phyloP scores from a whole-genome alignment of 768 basidiomycete species.

The Auriscalpium microsporum region DNA sequence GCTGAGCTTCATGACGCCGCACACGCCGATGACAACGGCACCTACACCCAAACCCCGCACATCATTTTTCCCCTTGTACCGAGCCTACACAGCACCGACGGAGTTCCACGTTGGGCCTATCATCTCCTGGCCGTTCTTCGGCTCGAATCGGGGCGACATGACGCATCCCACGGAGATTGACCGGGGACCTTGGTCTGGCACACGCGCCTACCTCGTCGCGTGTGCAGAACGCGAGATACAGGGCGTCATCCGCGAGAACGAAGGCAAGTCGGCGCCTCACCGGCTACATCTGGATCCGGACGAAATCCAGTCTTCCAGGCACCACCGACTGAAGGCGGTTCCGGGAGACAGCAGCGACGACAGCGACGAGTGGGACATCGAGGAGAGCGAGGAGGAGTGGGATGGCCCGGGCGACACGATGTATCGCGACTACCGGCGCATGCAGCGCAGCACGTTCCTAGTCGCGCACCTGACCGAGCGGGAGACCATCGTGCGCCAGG shows the following conservation, averaged over 20 bases:
- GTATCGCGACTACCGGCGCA: slow-evolving; percentile 78
- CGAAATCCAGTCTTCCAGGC: slow-evolving; percentile 61
- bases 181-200: slow-evolving; percentile 70
- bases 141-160: slow-evolving; percentile 70
- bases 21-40: slow-evolving; percentile 1
- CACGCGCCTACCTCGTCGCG: slow-evolving; percentile 51
- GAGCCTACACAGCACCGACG: slow-evolving; percentile 13
- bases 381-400: slow-evolving; percentile 75
- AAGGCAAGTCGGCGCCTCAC: slow-evolving; percentile 70
- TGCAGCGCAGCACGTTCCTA: slow-evolving; percentile 73
- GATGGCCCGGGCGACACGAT: slow-evolving; percentile 61
- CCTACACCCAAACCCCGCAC: neutral
- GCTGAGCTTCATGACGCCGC: slow-evolving; percentile 1
- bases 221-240: slow-evolving; percentile 65
- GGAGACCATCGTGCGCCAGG: slow-evolving; percentile 52
- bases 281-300: slow-evolving; percentile 73
- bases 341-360: slow-evolving; percentile 71
- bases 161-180: slow-evolving; percentile 59
- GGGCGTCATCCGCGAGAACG: slow-evolving; percentile 70
- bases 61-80: neutral
- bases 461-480: slow-evolving; percentile 59
- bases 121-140: slow-evolving; percentile 88
- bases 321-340: slow-evolving; percentile 58
- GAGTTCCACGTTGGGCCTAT: slow-evolving; percentile 69
- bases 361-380: slow-evolving; percentile 70